These are phyloP conservation scores for Coniophora puteana DNA, from an alignment of 1,284 basidiomycete species.

Conservation along the genomic window DNA sequence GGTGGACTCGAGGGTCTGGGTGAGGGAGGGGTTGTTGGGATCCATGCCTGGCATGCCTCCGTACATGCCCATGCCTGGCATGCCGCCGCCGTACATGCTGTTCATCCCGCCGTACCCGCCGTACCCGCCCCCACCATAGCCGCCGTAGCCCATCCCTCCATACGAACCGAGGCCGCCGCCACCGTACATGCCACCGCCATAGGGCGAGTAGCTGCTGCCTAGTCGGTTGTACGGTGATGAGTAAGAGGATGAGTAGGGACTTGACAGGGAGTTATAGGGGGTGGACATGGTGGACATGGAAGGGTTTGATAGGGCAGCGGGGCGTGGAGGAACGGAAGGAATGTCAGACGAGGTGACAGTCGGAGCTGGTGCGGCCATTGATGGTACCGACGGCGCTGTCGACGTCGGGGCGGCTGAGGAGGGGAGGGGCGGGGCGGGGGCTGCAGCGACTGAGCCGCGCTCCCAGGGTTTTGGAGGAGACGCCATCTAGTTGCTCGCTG, in stretches of 20 bases:
- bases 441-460: constrained; percentile 41
- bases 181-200: constrained; percentile 46
- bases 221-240: constrained; percentile 48
- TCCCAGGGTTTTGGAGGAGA: constrained; percentile 89
- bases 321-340: constrained; percentile 35
- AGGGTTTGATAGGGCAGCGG: constrained; percentile 33
- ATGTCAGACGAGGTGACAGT: constrained; percentile 11
- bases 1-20: constrained; percentile 84
- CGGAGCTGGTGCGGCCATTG: constrained; percentile 16
- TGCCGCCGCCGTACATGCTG: constrained; percentile 38
- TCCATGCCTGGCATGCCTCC: constrained; percentile 41
- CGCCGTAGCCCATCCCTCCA: constrained; percentile 34
- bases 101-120: constrained; percentile 38
- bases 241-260: too few species aligned
- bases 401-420: constrained; percentile 18
- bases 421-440: constrained; percentile 22
- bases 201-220: constrained; percentile 35
- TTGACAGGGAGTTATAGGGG: constrained; percentile 21
- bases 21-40: constrained; percentile 63
- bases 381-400: constrained; percentile 15
- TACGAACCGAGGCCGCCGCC: constrained; percentile 21
- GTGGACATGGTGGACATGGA: constrained; percentile 24
- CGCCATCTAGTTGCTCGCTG: constrained; percentile 40
- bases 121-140: constrained; percentile 27
- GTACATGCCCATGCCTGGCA: constrained; percentile 37